A percentile compares a stretch with the other conserved stretches of the same genome.
These are phyloP conservation scores for Hypoxylon subgilvum DNA, from an alignment of 495 filamentous ascomycete genomes.

Conservation along the genomic window DNA sequence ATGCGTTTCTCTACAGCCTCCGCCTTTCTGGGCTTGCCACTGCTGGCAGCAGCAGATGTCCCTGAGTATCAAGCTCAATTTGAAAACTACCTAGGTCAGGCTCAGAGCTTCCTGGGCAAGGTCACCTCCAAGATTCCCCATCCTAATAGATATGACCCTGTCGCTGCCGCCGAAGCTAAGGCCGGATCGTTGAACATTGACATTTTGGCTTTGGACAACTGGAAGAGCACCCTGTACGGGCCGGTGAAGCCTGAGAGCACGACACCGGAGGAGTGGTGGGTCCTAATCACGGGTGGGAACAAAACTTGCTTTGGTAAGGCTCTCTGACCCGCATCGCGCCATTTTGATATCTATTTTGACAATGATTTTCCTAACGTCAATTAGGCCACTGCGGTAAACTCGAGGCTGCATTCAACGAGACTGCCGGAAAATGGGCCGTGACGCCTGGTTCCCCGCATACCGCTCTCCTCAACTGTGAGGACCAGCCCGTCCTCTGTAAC, in stretches of 20 bases:
- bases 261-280: constrained; percentile 76
- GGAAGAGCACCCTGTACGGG: constrained; percentile 68
- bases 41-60: constrained; percentile 66
- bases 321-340: constrained; percentile 55
- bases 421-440: constrained; percentile 68
- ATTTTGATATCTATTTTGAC: constrained; percentile 60
- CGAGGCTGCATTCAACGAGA: constrained; percentile 63
- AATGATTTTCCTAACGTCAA: constrained; percentile 42
- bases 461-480: constrained; percentile 78
- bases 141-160: constrained; percentile 45
- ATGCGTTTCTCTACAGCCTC: constrained; percentile 75
- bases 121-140: constrained; percentile 65
- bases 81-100: constrained; percentile 63
- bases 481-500: constrained; percentile 79
- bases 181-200: constrained; percentile 52
- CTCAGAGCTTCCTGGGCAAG: constrained; percentile 69
- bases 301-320: constrained; percentile 79
- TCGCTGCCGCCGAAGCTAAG: constrained; percentile 47
- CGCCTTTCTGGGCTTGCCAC: constrained; percentile 68
- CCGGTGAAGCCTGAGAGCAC: constrained; percentile 62
- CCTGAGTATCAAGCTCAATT: constrained; percentile 72
- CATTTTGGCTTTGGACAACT: constrained; percentile 74
- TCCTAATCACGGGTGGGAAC: constrained; percentile 83
- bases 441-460: constrained; percentile 72
- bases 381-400: constrained; percentile 53